Conservation (phyloP, 805 yeast species). For the Yamadazyma philogaea region DNA sequence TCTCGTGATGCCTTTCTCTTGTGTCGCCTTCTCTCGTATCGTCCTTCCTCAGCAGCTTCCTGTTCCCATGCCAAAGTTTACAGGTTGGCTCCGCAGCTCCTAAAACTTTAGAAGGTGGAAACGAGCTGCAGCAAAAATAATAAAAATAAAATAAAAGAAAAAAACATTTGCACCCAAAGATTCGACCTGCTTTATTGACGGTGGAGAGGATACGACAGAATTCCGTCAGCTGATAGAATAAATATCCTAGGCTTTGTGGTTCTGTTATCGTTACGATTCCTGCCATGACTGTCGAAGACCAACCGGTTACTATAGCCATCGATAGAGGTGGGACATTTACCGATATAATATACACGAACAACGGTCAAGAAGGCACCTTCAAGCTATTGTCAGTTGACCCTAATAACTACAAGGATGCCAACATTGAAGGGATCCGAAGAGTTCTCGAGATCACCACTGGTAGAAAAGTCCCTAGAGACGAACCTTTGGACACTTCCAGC, state of each 20-base stretch:
- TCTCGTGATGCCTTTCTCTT: too few relatives aligned
- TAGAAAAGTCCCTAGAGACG: conserved; percentile 31
- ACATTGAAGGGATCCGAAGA: conserved; percentile 82
- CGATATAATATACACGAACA: conserved; percentile 39
- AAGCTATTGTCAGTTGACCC: conserved; percentile 89
- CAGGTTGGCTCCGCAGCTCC: conserved; percentile 2
- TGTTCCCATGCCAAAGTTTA: too few relatives aligned
- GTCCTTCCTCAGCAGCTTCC: too few relatives aligned
- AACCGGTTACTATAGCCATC: conserved; percentile 17
- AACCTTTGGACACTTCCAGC: conserved; percentile 17
- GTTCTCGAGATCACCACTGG: conserved; percentile 60
- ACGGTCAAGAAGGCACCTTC: conserved; percentile 49
- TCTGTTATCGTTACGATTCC: too few relatives aligned
- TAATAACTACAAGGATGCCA: conserved; percentile 79
- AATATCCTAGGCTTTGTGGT: too few relatives aligned
- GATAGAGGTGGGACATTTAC: conserved; percentile 29
- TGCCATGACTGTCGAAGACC: too few relatives aligned
- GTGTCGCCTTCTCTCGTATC: too few relatives aligned
- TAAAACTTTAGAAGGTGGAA: background rate
- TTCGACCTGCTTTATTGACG: too few relatives aligned
- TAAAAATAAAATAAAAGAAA: too few relatives aligned
- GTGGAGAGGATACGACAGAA: too few relatives aligned
- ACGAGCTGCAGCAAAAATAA: conserved; percentile 5
- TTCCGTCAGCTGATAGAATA: too few relatives aligned
- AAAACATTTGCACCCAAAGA: too few relatives aligned